phyloP scores from a whole-genome alignment of 1,284 basidiomycete species.

The Golubevia pallescens region DNA sequence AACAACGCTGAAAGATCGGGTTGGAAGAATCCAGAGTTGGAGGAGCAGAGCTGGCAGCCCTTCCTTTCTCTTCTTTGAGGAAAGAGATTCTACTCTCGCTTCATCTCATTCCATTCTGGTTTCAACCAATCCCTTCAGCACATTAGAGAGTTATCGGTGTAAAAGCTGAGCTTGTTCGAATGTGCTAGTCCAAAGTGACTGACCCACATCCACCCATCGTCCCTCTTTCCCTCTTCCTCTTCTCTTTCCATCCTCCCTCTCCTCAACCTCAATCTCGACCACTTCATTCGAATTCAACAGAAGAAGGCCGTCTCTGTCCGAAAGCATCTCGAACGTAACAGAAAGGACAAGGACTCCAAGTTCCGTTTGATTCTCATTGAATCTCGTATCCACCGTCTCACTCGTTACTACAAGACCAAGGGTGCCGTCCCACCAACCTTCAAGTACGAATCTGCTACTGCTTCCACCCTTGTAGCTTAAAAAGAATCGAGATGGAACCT shows the following conservation, averaged over 20 bases:
- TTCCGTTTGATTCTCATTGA: constrained; percentile 93
- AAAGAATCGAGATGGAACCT: no score
- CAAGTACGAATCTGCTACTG: constrained; percentile 69
- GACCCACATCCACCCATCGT: background rate
- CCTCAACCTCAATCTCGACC: no score
- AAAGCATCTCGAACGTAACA: constrained; percentile 98
- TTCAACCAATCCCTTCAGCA: no score
- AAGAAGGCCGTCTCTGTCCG: constrained; percentile 99
- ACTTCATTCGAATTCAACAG: constrained; percentile 2
- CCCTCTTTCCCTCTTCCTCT: background rate
- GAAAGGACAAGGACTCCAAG: constrained; percentile 95
- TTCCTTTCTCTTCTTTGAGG: no score
- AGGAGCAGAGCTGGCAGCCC: no score
- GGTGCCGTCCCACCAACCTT: constrained; percentile 96
- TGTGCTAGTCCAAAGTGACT: background rate
- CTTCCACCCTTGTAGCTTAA: constrained; percentile 64
- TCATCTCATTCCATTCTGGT: no score
- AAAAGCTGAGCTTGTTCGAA: no score
- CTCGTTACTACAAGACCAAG: constrained; percentile 96
- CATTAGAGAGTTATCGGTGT: no score
- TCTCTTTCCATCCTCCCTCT: no score
- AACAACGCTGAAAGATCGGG: no score
- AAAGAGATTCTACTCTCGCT: no score
- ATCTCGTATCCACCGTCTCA: constrained; percentile 94
- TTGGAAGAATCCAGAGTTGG: no score